Percentiles rank a stretch among this genome's conserved stretches.
These are phyloP conservation scores for Debaryomyces hansenii DNA, from an alignment of 805 yeast genomes.

Conservation along the genomic window DNA sequence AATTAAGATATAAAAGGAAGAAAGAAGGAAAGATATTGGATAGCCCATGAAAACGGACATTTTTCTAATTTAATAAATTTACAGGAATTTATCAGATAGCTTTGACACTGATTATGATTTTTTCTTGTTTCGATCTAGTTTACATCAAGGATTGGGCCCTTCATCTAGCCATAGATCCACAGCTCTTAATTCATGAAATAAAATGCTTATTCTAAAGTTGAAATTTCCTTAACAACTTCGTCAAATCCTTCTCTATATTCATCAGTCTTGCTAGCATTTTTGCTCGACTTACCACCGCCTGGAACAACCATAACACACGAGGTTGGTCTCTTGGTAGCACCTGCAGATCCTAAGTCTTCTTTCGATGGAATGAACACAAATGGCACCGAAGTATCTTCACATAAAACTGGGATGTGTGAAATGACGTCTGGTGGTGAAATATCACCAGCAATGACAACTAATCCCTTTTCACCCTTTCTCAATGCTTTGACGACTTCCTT, in stretches of 20 bases:
- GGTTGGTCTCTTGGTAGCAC: constrained; percentile 98
- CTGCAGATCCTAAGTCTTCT: constrained; percentile 98
- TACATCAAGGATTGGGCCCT: background rate
- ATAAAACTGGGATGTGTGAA: constrained; percentile 94
- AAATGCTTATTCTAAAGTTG: constrained; percentile 31
- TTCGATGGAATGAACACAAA: constrained; percentile 93
- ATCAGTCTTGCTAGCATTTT: constrained; percentile 64
- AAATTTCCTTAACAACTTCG: constrained; percentile 91
- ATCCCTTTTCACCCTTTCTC: constrained; percentile 97
- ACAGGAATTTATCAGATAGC: background rate
- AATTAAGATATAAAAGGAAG: background rate
- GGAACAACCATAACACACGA: constrained; percentile 97
- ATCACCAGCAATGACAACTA: constrained; percentile 96
- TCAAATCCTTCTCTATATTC: constrained; percentile 92
- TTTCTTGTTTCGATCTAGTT: background rate
- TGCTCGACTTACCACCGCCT: constrained; percentile 84
- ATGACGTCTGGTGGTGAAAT: constrained; percentile 97
- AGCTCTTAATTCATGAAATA: background rate
- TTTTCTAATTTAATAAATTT: background rate
- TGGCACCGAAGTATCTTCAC: constrained; percentile 93
- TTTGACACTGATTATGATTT: background rate
- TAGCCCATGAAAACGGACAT: background rate
- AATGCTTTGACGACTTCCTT: constrained; percentile 98
- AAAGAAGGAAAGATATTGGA: background rate
- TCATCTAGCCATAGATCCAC: background rate